Evolutionary conservation across 2,329 filamentous ascomycete species (phyloP).

Genomic region (Epichloe baconii): DNA sequence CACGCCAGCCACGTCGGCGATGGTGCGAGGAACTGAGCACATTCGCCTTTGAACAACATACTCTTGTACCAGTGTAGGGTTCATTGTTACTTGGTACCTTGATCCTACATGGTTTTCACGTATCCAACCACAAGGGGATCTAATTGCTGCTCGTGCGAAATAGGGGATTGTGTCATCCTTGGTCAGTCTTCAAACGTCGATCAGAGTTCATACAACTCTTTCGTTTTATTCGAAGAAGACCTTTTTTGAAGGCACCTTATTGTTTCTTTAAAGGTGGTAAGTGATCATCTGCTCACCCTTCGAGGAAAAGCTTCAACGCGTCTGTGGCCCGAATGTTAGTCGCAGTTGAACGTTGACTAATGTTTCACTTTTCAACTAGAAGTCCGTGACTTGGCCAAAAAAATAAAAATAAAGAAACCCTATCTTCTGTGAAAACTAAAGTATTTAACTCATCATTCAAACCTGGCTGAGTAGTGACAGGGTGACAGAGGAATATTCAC

Average conservation of each 20-base stretch:
- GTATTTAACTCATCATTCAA: not conserved
- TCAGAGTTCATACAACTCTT: not conserved
- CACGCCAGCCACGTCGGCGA: slow-evolving; percentile 1
- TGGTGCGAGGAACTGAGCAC: not conserved
- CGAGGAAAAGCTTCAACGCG: not conserved
- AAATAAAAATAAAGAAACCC: not conserved
- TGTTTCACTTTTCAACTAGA: not conserved
- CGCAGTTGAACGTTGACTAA: not conserved
- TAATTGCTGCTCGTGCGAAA: not conserved
- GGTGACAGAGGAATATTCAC: not conserved
- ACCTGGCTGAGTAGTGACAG: not conserved
- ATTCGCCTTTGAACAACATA: not conserved
- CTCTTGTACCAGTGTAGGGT: not conserved
- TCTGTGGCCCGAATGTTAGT: not conserved
- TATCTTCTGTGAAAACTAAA: not conserved
- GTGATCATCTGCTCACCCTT: not conserved
- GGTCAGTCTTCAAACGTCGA: not conserved
- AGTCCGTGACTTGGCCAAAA: not conserved
- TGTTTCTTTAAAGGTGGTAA: not conserved
- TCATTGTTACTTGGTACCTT: slow-evolving; percentile 1
- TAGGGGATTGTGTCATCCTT: not conserved
- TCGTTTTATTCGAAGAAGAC: not conserved
- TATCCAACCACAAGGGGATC: not conserved
- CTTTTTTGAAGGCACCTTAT: not conserved
- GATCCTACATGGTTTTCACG: not conserved